A percentile compares a stretch with the other conserved stretches of the same genome.
phyloP scores from a whole-genome alignment of 257 asterid genomes.

The Mitragyna speciosa region DNA sequence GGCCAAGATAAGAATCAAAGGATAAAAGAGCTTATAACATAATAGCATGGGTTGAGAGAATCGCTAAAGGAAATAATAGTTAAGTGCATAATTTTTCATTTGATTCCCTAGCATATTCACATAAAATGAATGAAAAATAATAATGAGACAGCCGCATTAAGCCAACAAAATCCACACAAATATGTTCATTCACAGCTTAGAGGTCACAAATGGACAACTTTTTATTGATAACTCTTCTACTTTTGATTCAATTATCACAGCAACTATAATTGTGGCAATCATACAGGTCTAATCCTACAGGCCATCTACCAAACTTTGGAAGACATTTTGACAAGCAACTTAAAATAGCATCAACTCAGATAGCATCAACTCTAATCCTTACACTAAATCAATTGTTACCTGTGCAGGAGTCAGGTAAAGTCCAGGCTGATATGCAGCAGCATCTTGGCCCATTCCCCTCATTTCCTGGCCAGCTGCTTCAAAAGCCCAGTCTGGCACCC shows the following conservation, averaged over 20 bases:
- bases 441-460: slow-evolving; percentile 96
- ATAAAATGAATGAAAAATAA: neutral
- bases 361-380: too few relatives aligned
- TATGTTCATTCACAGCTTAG: neutral
- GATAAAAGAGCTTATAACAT: neutral
- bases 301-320: neutral
- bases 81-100: neutral
- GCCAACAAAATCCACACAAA: neutral
- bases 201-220: neutral
- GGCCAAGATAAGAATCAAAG: neutral
- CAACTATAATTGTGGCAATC: neutral
- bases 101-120: neutral
- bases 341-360: neutral
- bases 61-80: neutral
- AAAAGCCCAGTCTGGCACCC: slow-evolving; percentile 96
- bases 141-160: neutral
- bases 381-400: slow-evolving; percentile 40
- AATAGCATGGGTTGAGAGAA: neutral
- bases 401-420: slow-evolving; percentile 88
- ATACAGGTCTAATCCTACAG: neutral
- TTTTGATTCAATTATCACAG: neutral
- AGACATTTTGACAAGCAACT: neutral
- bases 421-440: slow-evolving; percentile 86
- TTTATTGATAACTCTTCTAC: neutral
- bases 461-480: slow-evolving; percentile 98